Base-by-base conservation (phyloP, 805 yeast genomes). In the Yarrowia sp. region DNA sequence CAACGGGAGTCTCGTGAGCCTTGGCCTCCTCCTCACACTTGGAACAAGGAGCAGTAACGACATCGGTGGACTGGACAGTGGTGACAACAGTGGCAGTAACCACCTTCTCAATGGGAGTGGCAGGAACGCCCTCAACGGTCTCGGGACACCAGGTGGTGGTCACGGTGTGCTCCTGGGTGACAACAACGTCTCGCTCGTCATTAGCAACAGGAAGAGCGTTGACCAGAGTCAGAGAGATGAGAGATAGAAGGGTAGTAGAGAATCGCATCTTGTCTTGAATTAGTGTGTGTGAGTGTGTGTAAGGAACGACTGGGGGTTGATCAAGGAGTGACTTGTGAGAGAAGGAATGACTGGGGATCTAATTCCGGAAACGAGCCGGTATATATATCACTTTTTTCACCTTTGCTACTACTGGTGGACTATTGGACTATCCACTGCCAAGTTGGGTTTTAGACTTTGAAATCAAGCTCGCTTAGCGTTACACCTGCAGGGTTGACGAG, bases 21-120 rank as follows among this genome's bases (percentile, higher is more conserved):
- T 65, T 44, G 26, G 58, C 32, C 51, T 66, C 49, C 28, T 54
- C 41, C 33, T 66, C 32, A 16, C 51, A 40, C 61, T 62, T 56
- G 40, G 66, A 64, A 17, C 65, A 56, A 17, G 38, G 41, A 17
- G 38, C 51, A 30, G 46, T 48, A n/a, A 44, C 65, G 1, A 38
- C 49, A 16, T 33, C 41, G 33, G 65, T 40, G 6, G 59, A 46
- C 41, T 44, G 30, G 10, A 33, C 41, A 16, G 66, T 54, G 22
- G 67, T 28, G 26, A 40, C 35, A 2, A 48, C 62, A n/a, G 44
- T 44, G 17, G 46, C 65, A 14, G 68, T 22, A 16, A 46, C 67
- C 12, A 38, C 61, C 33, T 17, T 38, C 19, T 16, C 61, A 4
- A 26, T 22, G 9, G 46, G 41, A 51, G 41, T 19, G 5, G 58